phyloP scores from a whole-genome alignment of 306 rosid species.

The Fagus sylvatica region DNA sequence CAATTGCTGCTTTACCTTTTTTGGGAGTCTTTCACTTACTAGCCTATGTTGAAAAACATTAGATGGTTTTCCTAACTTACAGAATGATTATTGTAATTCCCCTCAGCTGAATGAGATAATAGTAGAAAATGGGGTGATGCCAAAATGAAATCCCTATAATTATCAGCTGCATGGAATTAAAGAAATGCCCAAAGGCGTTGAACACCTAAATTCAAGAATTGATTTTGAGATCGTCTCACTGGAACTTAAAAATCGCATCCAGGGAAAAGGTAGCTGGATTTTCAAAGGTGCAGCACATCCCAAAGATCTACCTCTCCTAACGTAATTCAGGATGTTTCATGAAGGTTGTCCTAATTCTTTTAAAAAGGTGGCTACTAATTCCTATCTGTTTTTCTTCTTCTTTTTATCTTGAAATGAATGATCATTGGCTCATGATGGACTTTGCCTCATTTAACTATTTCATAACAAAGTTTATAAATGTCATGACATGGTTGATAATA shows the following conservation, averaged over 20 bases:
- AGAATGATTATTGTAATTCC: not conserved
- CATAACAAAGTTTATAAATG: too few relatives aligned
- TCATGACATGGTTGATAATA: too few relatives aligned
- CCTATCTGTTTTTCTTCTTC: too few relatives aligned
- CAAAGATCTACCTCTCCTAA: rapidly evolving
- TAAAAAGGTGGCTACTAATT: too few relatives aligned
- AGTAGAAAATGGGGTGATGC: slow-evolving; percentile 1
- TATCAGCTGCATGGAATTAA: not conserved
- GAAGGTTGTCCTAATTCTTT: too few relatives aligned
- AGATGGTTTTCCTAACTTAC: slow-evolving; percentile 11
- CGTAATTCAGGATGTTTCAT: too few relatives aligned
- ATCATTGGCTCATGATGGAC: too few relatives aligned
- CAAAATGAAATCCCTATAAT: not conserved
- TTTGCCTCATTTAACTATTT: too few relatives aligned
- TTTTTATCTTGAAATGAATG: too few relatives aligned
- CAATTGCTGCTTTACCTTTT: not conserved
- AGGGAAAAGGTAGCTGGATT: rapidly evolving
- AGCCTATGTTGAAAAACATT: slow-evolving; percentile 3
- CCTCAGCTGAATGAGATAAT: slow-evolving; percentile 10
- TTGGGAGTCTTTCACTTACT: rapidly evolving
- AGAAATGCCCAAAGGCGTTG: slow-evolving; percentile 9
- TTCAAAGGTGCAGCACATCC: too few relatives aligned
- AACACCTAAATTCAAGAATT: not conserved
- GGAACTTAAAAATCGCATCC: not conserved
- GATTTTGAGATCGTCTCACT: rapidly evolving